Evolutionary conservation across 306 rosid genomes (phyloP).

Genomic region (Prunus mongolica): DNA sequence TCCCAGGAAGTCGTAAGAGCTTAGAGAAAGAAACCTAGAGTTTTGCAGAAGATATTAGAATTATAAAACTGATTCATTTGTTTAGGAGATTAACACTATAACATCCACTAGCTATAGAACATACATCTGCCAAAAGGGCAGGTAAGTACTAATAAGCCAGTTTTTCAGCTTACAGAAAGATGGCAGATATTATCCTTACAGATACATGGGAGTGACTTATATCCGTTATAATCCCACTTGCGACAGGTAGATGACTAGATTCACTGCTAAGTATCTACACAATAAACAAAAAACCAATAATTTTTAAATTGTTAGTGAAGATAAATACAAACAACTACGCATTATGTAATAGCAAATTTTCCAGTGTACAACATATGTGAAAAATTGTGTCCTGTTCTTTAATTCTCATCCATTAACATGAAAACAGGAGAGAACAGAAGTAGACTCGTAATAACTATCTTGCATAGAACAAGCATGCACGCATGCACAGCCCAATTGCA

Average conservation of each 20-base stretch:
- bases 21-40: slow-evolving; percentile 79
- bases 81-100: neutral
- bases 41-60: slow-evolving; percentile 15
- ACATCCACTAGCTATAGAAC: neutral
- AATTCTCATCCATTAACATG: neutral
- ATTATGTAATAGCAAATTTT: neutral
- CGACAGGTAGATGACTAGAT: slow-evolving; percentile 57
- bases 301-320: slow-evolving; percentile 4
- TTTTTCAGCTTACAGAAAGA: slow-evolving; percentile 12
- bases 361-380: neutral
- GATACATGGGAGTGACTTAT: slow-evolving; percentile 58
- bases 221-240: slow-evolving; percentile 72
- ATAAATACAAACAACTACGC: neutral
- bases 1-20: slow-evolving; percentile 67
- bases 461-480: neutral
- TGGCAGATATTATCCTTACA: slow-evolving; percentile 47
- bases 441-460: neutral
- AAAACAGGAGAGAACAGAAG: neutral
- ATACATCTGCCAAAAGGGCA: neutral
- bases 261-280: slow-evolving; percentile 72
- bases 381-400: neutral
- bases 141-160: slow-evolving; percentile 11
- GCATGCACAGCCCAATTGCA: neutral
- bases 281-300: slow-evolving; percentile 10
- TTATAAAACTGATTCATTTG: slow-evolving; percentile 10